Evolutionary conservation across 2,329 filamentous ascomycete genomes (phyloP), one percentile per base, ranked within the genome.

Genomic region (Xylariaceae sp.): DNA sequence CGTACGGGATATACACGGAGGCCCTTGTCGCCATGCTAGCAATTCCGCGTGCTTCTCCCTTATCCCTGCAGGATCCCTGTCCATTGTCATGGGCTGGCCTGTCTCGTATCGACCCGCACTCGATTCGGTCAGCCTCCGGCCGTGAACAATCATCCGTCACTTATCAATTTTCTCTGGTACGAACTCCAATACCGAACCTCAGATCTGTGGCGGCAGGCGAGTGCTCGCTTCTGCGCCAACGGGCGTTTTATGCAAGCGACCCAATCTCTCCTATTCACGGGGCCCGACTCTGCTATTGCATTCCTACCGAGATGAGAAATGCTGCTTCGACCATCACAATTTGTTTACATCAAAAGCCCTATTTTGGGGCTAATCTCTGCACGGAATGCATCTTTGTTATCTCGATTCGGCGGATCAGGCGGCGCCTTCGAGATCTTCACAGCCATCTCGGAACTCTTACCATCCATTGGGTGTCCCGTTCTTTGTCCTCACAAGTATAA

Each of bases 91-190:
- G 18, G 49, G 35, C 17, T 44, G 4, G 42, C 53, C 23, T n/a
- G 59, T 63, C 59, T 64, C 65, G 65, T 67, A 67, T 66, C 60
- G 62, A 63, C 59, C 62, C 61, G 58, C 63, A 59, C 45, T 57
- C 64, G 60, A 60, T 49, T 58, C 64, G 60, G 61, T 58, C 56
- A 60, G 56, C 53, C 58, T 50, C 53, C 49, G 56, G 52, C 51
- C 35, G 49, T 50, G 13, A 39, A 17, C 11, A 13, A 45, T 52
- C 59, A 45, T 45, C 13, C 37, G 37, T 45, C n/a, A 45, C 13
- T 6, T 45, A 45, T 45, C 42, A 45, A n/a, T 11, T 45, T 13
- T 45, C n/a, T 45, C 42, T 45, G 23, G 23, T 30, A 30, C 23
- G 23, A 30, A 30, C 23, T 30, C 23, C 23, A 30, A 30, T 30